phyloP scores from a whole-genome alignment of 148 eudicot species.

The Silene conica region DNA sequence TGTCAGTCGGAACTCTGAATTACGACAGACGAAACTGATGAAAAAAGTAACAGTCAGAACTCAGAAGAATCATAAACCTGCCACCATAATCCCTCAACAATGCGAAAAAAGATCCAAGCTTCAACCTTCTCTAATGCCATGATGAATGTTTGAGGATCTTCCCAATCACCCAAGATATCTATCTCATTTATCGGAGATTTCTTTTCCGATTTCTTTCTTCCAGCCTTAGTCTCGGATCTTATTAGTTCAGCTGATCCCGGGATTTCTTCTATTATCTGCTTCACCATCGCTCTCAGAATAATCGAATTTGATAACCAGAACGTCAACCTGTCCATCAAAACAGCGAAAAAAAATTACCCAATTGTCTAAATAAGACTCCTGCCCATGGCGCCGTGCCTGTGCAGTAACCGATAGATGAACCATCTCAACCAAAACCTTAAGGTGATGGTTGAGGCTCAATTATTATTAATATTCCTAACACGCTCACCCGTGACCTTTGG shows the following conservation, averaged over 20 bases:
- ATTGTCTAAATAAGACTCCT: too few relatives aligned
- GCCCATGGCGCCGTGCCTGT: too few relatives aligned
- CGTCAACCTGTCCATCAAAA: slow-evolving; percentile 48
- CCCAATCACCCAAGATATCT: slow-evolving; percentile 68
- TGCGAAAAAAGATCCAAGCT: slow-evolving; percentile 82
- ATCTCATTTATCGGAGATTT: slow-evolving; percentile 30
- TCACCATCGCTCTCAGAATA: slow-evolving; percentile 65
- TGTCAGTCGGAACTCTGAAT: background rate
- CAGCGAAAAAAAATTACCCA: too few relatives aligned
- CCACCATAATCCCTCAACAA: slow-evolving; percentile 94
- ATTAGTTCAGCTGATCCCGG: slow-evolving; percentile 23
- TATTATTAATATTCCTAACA: too few relatives aligned
- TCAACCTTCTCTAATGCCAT: slow-evolving; percentile 79
- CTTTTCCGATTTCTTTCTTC: slow-evolving; percentile 33
- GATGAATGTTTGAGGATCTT: slow-evolving; percentile 56
- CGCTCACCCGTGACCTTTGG: too few relatives aligned
- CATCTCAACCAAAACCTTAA: too few relatives aligned
- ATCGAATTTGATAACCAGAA: slow-evolving; percentile 88
- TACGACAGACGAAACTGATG: background rate
- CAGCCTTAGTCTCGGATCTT: slow-evolving; percentile 24
- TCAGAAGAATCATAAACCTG: slow-evolving; percentile 51
- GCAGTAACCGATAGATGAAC: too few relatives aligned
- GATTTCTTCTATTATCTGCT: slow-evolving; percentile 41
- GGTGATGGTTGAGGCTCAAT: too few relatives aligned
- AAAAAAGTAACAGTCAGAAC: background rate